phyloP scores from a whole-genome alignment of 1,284 basidiomycete genomes.

The Irpex lacteus region DNA sequence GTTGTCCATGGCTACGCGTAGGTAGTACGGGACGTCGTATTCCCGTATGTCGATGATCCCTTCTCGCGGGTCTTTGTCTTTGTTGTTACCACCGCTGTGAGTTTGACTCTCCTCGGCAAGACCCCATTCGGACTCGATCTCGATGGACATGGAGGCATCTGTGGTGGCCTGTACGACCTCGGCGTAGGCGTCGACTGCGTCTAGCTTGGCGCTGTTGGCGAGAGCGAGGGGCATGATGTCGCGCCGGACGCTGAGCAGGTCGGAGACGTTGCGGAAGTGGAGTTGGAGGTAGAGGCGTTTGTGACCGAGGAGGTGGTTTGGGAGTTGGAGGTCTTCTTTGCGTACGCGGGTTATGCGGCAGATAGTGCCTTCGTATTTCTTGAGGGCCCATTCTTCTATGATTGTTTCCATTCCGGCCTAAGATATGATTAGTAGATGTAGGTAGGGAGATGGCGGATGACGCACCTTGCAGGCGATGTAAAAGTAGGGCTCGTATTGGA shows the following conservation, averaged over 20 bases:
- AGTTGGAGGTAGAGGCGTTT: conserved; percentile 87
- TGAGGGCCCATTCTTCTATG: conserved; percentile 95
- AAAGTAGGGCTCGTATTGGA: conserved; percentile 95
- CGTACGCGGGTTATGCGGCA: conserved; percentile 75
- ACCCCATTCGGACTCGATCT: conserved; percentile 68
- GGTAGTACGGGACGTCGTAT: conserved; percentile 97
- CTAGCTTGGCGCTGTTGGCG: conserved; percentile 90
- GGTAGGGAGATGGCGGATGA: conserved; percentile 8
- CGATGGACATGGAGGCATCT: conserved; percentile 57
- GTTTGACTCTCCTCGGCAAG: conserved; percentile 31
- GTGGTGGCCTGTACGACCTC: conserved; percentile 89
- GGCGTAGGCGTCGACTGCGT: conserved; percentile 96
- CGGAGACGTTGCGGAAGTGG: conserved; percentile 90
- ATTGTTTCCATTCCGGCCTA: conserved; percentile 85
- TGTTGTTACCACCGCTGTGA: conserved; percentile 14
- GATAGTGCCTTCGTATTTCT: conserved; percentile 89
- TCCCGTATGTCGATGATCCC: conserved; percentile 94
- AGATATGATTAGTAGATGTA: background rate
- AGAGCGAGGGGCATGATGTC: conserved; percentile 90
- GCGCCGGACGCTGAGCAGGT: conserved; percentile 84
- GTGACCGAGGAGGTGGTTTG: conserved; percentile 95
- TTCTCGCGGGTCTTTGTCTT: conserved; percentile 82
- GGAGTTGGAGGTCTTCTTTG: conserved; percentile 94
- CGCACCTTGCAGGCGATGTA: conserved; percentile 86
- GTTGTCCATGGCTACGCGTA: conserved; percentile 98